phyloP scores from a whole-genome alignment of 164 flowering plant species.

The Warburgia ugandensis region DNA sequence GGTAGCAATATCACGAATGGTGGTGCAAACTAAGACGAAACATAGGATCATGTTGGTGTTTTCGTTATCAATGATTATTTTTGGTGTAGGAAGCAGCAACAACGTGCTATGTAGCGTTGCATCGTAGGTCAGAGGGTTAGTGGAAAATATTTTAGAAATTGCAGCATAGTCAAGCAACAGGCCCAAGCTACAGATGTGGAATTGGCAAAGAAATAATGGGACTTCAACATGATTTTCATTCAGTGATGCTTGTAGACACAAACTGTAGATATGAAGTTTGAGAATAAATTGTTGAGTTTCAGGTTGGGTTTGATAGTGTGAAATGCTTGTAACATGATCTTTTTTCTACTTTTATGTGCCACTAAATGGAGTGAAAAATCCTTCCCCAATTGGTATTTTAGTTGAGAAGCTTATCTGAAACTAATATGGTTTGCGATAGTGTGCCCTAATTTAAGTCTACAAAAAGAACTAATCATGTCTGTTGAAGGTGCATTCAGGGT shows the following conservation, averaged over 20 bases:
- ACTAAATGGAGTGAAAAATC: background rate
- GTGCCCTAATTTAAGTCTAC: background rate
- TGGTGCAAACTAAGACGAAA: no score
- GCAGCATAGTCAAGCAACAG: constrained; percentile 34
- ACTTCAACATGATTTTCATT: no score
- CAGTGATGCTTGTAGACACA: no score
- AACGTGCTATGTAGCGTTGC: constrained; percentile 62
- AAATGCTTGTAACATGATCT: background rate
- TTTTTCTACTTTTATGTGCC: background rate
- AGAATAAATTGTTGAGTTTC: constrained; percentile 61
- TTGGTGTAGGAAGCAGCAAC: constrained; percentile 65
- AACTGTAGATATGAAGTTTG: no score
- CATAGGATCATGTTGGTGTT: no score
- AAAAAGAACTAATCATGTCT: background rate
- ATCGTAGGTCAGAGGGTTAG: constrained; percentile 47
- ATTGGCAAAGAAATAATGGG: no score
- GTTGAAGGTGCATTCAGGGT: no score
- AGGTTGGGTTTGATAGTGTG: constrained; percentile 28
- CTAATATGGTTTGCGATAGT: background rate
- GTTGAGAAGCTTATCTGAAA: background rate
- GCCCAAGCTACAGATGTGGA: constrained; percentile 32
- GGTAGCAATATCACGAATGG: no score
- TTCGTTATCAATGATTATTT: no score
- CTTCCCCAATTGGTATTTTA: background rate
- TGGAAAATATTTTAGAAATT: constrained; percentile 49